Evolutionary conservation across 495 filamentous ascomycete species (phyloP).

Genomic region (Chaetomidium leptoderma): DNA sequence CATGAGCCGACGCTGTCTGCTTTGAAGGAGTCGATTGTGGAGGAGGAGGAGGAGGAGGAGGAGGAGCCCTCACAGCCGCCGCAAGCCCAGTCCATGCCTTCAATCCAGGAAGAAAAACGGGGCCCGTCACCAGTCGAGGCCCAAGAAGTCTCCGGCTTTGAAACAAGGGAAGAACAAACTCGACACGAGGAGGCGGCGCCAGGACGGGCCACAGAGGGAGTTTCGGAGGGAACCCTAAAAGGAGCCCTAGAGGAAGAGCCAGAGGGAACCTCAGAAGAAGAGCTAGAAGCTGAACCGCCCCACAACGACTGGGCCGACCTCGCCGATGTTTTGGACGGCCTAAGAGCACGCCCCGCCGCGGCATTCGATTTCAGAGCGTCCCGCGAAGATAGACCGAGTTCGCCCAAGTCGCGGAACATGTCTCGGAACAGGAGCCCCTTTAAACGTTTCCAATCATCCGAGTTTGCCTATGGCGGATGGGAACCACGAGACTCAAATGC

Average conservation of each 20-base stretch:
- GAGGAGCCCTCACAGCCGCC: background rate
- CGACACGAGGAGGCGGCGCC: too few relatives aligned
- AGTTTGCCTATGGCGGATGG: background rate
- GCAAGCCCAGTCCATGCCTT: too few relatives aligned
- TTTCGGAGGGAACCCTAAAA: too few relatives aligned
- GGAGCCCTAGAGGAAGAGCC: background rate
- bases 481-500: background rate
- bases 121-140: background rate
- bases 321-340: conserved; percentile 9
- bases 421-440: conserved; percentile 20
- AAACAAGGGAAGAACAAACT: too few relatives aligned
- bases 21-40: conserved; percentile 7
- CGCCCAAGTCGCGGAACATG: conserved; percentile 25
- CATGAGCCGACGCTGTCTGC: conserved; percentile 19
- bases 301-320: conserved; percentile 15
- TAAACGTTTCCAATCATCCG: conserved; percentile 1
- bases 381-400: conserved; percentile 21
- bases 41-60: conserved; percentile 16
- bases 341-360: conserved; percentile 19
- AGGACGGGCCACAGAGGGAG: too few relatives aligned
- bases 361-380: conserved; percentile 12
- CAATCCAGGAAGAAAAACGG: background rate
- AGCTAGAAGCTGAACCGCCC: background rate
- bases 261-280: background rate
- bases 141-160: too few relatives aligned